phyloP scores from a whole-genome alignment of 768 basidiomycete species.

The Termitomyces sp. region DNA sequence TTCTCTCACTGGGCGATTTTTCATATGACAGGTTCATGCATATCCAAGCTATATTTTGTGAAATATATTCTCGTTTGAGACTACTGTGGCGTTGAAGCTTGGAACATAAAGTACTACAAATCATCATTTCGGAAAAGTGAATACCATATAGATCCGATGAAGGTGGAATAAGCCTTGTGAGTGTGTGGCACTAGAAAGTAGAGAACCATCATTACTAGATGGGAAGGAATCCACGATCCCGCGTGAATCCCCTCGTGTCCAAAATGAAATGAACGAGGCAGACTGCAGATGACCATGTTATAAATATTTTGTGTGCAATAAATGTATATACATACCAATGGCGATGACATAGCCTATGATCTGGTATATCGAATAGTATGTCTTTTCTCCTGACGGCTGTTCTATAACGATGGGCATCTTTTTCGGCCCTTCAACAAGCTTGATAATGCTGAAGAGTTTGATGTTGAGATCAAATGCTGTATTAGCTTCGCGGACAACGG shows the following conservation, averaged over 20 bases:
- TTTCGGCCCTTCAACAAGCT: conserved; percentile 13
- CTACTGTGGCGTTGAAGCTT: too few relatives aligned
- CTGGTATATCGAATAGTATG: conserved; percentile 28
- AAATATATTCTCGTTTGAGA: too few relatives aligned
- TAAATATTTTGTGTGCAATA: too few relatives aligned
- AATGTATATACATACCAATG: conserved; percentile 26
- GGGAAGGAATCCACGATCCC: conserved; percentile 38
- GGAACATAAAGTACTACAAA: too few relatives aligned
- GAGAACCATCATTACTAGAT: conserved; percentile 28
- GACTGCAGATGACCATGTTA: conserved; percentile 25
- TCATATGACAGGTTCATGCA: too few relatives aligned
- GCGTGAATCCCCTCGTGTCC: conserved; percentile 43
- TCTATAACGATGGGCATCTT: conserved; percentile 38
- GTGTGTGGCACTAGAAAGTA: too few relatives aligned
- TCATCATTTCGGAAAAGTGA: too few relatives aligned
- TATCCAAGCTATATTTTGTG: too few relatives aligned
- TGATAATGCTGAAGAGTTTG: conserved; percentile 39
- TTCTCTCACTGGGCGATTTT: too few relatives aligned
- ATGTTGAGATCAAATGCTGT: conserved; percentile 46
- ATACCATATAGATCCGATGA: too few relatives aligned
- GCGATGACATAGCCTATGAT: conserved; percentile 33
- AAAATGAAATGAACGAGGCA: conserved; percentile 47
- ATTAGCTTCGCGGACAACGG: conserved; percentile 44
- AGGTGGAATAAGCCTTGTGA: too few relatives aligned
- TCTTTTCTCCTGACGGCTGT: conserved; percentile 15